phyloP scores from a whole-genome alignment of 495 filamentous ascomycete species.

The Chaetomidium leptoderma region DNA sequence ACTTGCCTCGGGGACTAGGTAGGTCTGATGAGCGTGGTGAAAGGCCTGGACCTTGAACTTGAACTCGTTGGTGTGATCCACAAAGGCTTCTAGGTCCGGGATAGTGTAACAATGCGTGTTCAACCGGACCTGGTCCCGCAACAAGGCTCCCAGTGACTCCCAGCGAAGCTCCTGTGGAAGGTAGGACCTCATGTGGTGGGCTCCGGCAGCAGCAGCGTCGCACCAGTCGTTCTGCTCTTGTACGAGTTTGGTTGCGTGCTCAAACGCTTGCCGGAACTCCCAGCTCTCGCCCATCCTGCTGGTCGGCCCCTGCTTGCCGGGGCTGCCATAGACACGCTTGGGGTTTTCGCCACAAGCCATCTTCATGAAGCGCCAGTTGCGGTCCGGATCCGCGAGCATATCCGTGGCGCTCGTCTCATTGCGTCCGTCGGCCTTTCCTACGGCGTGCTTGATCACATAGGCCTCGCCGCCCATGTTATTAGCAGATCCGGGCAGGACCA shows the following conservation, averaged over 20 bases:
- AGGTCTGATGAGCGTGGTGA: constrained; percentile 62
- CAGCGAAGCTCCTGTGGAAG: constrained; percentile 53
- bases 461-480: constrained; percentile 69
- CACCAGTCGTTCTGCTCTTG: constrained; percentile 60
- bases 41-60: constrained; percentile 57
- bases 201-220: constrained; percentile 41
- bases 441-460: constrained; percentile 57
- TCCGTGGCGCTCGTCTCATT: constrained; percentile 50
- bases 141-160: constrained; percentile 55
- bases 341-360: constrained; percentile 70
- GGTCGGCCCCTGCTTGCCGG: constrained; percentile 38
- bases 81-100: constrained; percentile 58
- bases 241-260: constrained; percentile 49
- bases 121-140: constrained; percentile 57
- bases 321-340: constrained; percentile 48
- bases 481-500: constrained; percentile 59
- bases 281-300: constrained; percentile 58
- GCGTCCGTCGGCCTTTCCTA: constrained; percentile 44
- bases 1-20: constrained; percentile 51
- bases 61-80: constrained; percentile 62
- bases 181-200: constrained; percentile 39
- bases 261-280: constrained; percentile 59
- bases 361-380: constrained; percentile 59
- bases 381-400: constrained; percentile 47
- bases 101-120: constrained; percentile 67